Conservation (phyloP, 2,329 filamentous ascomycete genomes). For the Colletotrichum sojae region DNA sequence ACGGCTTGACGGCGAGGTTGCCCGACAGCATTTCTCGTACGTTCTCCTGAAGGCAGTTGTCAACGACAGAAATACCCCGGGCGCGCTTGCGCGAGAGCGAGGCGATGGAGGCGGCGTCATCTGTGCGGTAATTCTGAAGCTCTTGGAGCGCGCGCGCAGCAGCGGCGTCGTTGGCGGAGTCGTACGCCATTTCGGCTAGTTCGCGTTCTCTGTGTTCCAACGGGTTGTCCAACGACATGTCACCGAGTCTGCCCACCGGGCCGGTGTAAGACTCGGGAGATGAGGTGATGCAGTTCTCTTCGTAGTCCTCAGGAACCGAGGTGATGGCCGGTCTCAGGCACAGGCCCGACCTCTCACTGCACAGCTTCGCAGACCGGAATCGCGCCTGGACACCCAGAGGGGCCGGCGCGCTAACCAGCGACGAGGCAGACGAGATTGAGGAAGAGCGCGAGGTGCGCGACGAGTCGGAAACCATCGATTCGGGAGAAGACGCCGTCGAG, state of each 20-base stretch:
- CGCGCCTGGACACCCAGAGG: conserved; percentile 73
- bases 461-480: conserved; percentile 77
- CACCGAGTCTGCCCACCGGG: conserved; percentile 65
- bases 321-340: conserved; percentile 67
- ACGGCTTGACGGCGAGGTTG: conserved; percentile 50
- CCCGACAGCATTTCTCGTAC: conserved; percentile 73
- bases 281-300: conserved; percentile 64
- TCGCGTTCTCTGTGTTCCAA: conserved; percentile 60
- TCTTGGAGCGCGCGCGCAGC: conserved; percentile 73
- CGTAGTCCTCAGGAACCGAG: conserved; percentile 71
- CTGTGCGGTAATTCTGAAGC: conserved; percentile 68
- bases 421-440: conserved; percentile 75
- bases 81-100: conserved; percentile 67
- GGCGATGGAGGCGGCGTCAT: conserved; percentile 56
- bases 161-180: conserved; percentile 68
- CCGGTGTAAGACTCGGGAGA: conserved; percentile 72
- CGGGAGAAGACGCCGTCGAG: conserved; percentile 75
- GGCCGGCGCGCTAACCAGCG: conserved; percentile 72
- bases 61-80: conserved; percentile 67
- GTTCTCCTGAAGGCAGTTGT: conserved; percentile 75
- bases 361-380: conserved; percentile 72
- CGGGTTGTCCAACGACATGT: conserved; percentile 64
- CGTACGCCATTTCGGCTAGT: conserved; percentile 58
- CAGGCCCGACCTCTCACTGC: conserved; percentile 68
- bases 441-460: conserved; percentile 75